A percentile compares a stretch with the other conserved stretches of the same genome.
Conservation (phyloP, 2,329 filamentous ascomycete species). For the Monosporascus ibericus region DNA sequence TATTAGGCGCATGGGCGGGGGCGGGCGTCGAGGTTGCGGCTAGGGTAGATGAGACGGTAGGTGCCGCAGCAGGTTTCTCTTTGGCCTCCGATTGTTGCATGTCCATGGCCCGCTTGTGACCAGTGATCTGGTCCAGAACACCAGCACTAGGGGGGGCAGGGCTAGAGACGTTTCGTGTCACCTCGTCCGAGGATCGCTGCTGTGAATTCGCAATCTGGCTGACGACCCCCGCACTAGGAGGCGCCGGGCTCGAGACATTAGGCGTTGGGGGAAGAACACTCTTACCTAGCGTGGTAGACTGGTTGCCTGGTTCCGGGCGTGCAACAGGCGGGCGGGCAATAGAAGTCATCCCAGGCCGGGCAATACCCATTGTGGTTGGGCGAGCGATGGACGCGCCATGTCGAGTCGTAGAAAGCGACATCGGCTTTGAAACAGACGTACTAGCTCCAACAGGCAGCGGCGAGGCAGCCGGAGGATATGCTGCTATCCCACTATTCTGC, state of each 20-base stretch:
- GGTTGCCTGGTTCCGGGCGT: slow-evolving; percentile 10
- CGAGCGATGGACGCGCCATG: slow-evolving; percentile 19
- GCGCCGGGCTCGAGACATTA: slow-evolving; percentile 4
- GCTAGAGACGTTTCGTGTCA: slow-evolving; percentile 6
- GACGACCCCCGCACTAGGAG: neutral
- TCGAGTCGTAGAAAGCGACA: slow-evolving; percentile 10
- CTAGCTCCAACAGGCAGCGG: slow-evolving; percentile 1
- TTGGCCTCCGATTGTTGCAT: slow-evolving; percentile 1
- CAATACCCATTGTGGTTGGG: slow-evolving; percentile 15
- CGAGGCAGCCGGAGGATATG: neutral
- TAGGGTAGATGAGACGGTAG: neutral
- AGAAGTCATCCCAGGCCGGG: slow-evolving; percentile 16
- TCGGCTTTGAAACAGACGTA: slow-evolving; percentile 4
- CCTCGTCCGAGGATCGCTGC: neutral
- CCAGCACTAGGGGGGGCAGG: slow-evolving; percentile 20
- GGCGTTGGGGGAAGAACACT: slow-evolving; percentile 5
- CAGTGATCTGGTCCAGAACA: slow-evolving; percentile 22
- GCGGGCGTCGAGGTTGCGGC: neutral
- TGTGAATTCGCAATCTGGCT: neutral
- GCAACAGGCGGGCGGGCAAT: slow-evolving; percentile 15
- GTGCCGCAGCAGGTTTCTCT: neutral
- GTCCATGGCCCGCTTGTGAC: slow-evolving; percentile 12
- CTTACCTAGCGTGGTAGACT: slow-evolving; percentile 5
- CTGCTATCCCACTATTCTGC: slow-evolving; percentile 5
- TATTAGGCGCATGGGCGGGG: slow-evolving; percentile 3